Evolutionary conservation across 768 basidiomycete genomes (phyloP), one percentile per base, ranked within the genome.

Genomic region (Pisolithus microcarpus): DNA sequence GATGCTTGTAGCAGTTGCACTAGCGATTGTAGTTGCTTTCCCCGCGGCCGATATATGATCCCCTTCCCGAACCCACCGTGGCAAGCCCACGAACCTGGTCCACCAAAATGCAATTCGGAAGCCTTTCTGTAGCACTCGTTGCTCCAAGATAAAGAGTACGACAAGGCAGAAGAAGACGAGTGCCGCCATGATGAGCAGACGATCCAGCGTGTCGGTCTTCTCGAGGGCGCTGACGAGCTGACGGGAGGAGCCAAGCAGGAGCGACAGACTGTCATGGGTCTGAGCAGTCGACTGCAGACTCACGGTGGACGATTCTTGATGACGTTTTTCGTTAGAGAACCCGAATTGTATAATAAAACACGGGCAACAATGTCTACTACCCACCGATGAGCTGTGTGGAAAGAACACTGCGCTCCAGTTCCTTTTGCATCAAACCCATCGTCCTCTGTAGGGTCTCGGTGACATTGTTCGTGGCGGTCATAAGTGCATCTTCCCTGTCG

Each of bases 201-300:
- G 85, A 72, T 99, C 96, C 18, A 94, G 72, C 82, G 88, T 85
- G 72, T 98, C 94, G 15, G 92, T 80, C 53, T 85, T 85, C 68
- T 96, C 90, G 44, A 99, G 82, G 0, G 85, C 81, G 13, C 85
- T 88, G 56, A 98, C 82, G 55, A 99, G 80, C 24, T 85, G 78
- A 59, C 87, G 87, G 2, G 93, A 95, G 42, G 86, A 83, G 46
- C 74, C 72, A 64, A 97, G 80, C 50, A 94, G 63, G 47, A 75
- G 73, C 34, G 75, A 77, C 52, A 95, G 81, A 4, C 75, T 75
- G 60, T 91, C 87, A 60, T 97, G 92, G 11, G 85, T 80, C 7
- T 76, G 69, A 0, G 86, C 85, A 0, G 94, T 82, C 3, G 85
- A 79, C 7, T 76, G 75, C 5, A 99, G 78, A 13, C 87, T 81